These are phyloP conservation scores for Colletotrichum costaricense DNA, from an alignment of 2,329 filamentous ascomycete species.

Conservation along the genomic window DNA sequence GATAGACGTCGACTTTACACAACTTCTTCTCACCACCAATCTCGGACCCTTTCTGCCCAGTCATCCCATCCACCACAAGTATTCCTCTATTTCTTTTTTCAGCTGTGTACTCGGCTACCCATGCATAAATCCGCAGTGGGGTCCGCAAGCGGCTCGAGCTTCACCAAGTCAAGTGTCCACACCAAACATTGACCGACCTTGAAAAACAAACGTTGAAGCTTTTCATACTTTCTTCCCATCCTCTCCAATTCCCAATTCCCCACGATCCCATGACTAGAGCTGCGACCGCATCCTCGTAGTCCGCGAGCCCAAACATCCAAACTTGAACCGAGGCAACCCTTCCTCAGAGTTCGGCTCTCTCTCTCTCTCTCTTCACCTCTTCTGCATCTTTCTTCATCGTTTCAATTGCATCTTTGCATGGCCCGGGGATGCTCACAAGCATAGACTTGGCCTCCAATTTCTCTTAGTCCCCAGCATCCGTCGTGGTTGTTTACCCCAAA, in stretches of 20 bases:
- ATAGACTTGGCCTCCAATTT: neutral
- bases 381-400: neutral
- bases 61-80: neutral
- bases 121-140: slow-evolving; percentile 18
- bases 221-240: slow-evolving; percentile 7
- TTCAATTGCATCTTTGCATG: neutral
- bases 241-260: neutral
- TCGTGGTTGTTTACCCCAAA: neutral
- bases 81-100: neutral
- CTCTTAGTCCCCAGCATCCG: neutral
- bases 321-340: slow-evolving; percentile 3
- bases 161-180: slow-evolving; percentile 26
- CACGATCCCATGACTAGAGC: slow-evolving; percentile 6
- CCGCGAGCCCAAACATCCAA: neutral
- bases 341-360: neutral
- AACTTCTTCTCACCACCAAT: neutral
- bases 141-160: slow-evolving; percentile 33
- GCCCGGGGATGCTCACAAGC: neutral
- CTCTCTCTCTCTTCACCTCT: neutral
- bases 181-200: neutral
- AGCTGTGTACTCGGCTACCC: neutral
- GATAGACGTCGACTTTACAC: slow-evolving; percentile 10
- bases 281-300: neutral
- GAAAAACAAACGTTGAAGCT: slow-evolving; percentile 28
- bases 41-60: neutral